Conservation (phyloP, 805 yeast genomes). For the Komagataella mondaviorum region DNA sequence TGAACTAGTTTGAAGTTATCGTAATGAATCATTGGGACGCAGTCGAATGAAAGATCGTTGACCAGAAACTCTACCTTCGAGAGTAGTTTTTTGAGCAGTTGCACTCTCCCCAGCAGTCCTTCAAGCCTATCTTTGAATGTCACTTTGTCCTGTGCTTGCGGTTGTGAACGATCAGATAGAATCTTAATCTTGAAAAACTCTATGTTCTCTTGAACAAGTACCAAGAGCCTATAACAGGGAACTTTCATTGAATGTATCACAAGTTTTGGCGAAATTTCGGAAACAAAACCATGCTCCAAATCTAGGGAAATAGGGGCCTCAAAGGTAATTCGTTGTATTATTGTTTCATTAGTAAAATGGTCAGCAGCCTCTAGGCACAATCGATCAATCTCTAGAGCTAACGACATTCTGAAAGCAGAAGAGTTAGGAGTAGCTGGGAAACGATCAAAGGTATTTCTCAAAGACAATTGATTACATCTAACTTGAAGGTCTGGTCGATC, state of each 20-base stretch:
- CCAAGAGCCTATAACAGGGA: not conserved
- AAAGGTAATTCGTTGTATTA: not conserved
- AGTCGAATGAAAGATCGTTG: not conserved
- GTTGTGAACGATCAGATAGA: not conserved
- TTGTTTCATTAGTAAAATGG: not conserved
- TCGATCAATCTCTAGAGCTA: not conserved
- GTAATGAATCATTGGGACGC: not conserved
- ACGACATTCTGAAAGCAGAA: not conserved
- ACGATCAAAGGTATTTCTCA: too few species aligned
- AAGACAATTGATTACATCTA: not conserved
- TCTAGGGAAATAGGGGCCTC: not conserved
- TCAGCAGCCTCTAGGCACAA: not conserved
- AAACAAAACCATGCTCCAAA: not conserved
- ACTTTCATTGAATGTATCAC: not conserved
- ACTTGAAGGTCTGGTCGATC: not conserved
- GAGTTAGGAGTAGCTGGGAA: not conserved
- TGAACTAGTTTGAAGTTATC: not conserved
- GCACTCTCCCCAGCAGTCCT: not conserved
- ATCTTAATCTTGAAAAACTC: too few species aligned
- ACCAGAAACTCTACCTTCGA: not conserved
- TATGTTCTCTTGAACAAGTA: not conserved
- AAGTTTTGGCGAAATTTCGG: not conserved
- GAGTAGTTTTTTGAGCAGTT: too few species aligned
- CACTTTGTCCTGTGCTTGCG: not conserved
- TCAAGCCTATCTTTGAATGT: not conserved